phyloP scores from a whole-genome alignment of 2,329 filamentous ascomycete species.

The Calonectria pteridis region DNA sequence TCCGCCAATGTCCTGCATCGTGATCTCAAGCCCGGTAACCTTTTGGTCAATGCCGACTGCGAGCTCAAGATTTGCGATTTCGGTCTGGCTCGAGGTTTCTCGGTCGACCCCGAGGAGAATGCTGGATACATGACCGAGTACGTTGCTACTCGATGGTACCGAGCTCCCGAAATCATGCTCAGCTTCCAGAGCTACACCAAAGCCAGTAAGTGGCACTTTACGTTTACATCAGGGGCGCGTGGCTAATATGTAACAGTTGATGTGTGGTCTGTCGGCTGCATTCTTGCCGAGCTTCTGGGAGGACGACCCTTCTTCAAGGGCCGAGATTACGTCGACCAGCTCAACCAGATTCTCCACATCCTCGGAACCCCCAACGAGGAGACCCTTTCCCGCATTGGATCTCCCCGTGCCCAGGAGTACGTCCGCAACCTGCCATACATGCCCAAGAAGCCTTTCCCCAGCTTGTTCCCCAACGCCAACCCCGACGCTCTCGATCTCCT shows the following conservation, averaged over 20 bases:
- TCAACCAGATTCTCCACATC: constrained; percentile 99
- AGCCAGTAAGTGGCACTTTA: constrained; percentile 81
- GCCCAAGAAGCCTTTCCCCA: constrained; percentile 91
- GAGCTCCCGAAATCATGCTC: constrained; percentile 98
- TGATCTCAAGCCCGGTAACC: constrained; percentile 95
- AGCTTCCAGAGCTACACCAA: constrained; percentile 99
- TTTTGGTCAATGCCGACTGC: constrained; percentile 98
- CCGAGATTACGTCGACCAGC: constrained; percentile 98
- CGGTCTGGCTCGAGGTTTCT: constrained; percentile 95
- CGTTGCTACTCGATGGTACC: constrained; percentile 95
- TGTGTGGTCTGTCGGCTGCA: constrained; percentile 99
- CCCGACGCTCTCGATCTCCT: constrained; percentile 95
- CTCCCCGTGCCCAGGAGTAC: constrained; percentile 96
- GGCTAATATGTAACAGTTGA: constrained; percentile 76
- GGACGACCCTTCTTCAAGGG: constrained; percentile 99
- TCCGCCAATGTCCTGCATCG: constrained; percentile 97
- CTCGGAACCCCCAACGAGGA: constrained; percentile 97
- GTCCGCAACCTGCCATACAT: constrained; percentile 96
- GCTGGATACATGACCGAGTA: constrained; percentile 99
- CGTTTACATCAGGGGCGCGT: background rate
- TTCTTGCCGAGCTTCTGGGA: constrained; percentile 94
- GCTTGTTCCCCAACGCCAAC: constrained; percentile 93
- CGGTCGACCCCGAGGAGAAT: constrained; percentile 96
- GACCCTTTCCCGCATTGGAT: constrained; percentile 92
- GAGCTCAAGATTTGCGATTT: constrained; percentile 99